phyloP scores from a whole-genome alignment of 2,329 filamentous ascomycete genomes.

The Davidsoniella eucalypti region DNA sequence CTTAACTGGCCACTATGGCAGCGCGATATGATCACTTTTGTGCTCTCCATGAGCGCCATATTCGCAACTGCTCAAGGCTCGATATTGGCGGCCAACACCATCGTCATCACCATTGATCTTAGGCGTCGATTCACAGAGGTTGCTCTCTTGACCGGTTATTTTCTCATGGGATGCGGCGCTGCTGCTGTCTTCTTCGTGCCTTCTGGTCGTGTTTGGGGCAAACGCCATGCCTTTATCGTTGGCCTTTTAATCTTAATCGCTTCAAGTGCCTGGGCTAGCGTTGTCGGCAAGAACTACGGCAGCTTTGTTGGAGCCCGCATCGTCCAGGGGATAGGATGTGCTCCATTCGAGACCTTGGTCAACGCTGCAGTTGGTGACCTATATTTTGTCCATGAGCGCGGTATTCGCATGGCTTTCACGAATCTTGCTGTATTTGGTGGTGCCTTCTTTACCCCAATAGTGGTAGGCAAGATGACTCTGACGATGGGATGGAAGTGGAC shows the following conservation, averaged over 20 bases:
- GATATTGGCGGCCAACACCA: constrained; percentile 74
- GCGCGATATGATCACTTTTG: constrained; percentile 62
- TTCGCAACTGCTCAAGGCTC: constrained; percentile 73
- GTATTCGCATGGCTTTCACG: constrained; percentile 70
- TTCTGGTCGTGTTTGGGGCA: constrained; percentile 79
- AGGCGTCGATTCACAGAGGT: constrained; percentile 51
- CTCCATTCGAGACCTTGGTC: constrained; percentile 78
- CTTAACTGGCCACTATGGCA: constrained; percentile 73
- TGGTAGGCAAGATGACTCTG: constrained; percentile 72
- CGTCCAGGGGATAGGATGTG: constrained; percentile 71
- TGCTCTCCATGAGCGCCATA: constrained; percentile 65
- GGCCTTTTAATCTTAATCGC: constrained; percentile 58
- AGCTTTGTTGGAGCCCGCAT: constrained; percentile 64
- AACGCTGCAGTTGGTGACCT: constrained; percentile 81
- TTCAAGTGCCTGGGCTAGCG: constrained; percentile 65
- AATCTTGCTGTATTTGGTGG: constrained; percentile 42
- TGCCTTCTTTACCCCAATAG: constrained; percentile 59
- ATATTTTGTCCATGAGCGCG: constrained; percentile 74
- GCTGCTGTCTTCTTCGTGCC: constrained; percentile 77
- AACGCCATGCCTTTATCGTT: constrained; percentile 71
- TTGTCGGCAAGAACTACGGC: constrained; percentile 47
- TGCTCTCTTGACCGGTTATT: constrained; percentile 74
- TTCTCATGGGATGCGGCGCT: constrained; percentile 65
- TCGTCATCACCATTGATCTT: constrained; percentile 58
- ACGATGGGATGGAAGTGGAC: constrained; percentile 70